Percentiles rank a stretch among this genome's conserved stretches.
Evolutionary conservation across 768 basidiomycete genomes (phyloP).

Genomic region (Trametes punicea): DNA sequence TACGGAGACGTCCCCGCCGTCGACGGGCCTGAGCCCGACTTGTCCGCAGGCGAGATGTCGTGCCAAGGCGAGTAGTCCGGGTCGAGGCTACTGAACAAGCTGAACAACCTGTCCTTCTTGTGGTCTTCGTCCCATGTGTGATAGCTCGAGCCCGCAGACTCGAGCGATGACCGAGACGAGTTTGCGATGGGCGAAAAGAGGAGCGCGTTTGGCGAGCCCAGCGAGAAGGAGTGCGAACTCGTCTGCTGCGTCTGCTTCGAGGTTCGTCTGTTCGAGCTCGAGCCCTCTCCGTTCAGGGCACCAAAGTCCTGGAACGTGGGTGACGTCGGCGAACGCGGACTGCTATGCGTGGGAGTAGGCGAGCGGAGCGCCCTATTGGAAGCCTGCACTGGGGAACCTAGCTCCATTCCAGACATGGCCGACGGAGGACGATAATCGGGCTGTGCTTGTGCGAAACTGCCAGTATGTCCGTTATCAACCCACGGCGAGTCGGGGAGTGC

Average conservation of each 20-base stretch:
- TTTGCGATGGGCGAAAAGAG: constrained; percentile 70
- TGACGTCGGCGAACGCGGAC: constrained; percentile 51
- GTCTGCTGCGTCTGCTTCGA: constrained; percentile 42
- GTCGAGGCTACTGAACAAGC: constrained; percentile 52
- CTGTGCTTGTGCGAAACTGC: constrained; percentile 5
- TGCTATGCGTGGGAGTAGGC: constrained; percentile 62
- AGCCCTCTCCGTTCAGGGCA: constrained; percentile 30
- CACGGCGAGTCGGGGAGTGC: constrained; percentile 59
- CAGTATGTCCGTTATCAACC: constrained; percentile 38
- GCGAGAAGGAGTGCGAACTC: constrained; percentile 29
- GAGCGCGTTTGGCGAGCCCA: constrained; percentile 40
- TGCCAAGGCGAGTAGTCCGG: constrained; percentile 59
- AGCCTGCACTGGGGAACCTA: constrained; percentile 43
- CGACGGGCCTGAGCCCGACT: constrained; percentile 45
- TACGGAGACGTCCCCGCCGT: constrained; percentile 50
- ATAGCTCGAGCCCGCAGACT: constrained; percentile 81
- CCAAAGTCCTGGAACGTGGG: constrained; percentile 44
- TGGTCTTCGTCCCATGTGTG: constrained; percentile 72
- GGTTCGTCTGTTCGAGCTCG: constrained; percentile 43
- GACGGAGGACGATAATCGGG: constrained; percentile 40
- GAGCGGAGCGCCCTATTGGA: constrained; percentile 48
- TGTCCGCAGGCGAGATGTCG: constrained; percentile 47
- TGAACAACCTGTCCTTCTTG: constrained; percentile 48
- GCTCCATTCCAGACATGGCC: constrained; percentile 48
- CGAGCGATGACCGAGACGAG: constrained; percentile 76